Percentiles rank a stretch among this genome's conserved stretches.
Conservation (phyloP, 2,329 filamentous ascomycete species). For the Aspergillus sp. region DNA sequence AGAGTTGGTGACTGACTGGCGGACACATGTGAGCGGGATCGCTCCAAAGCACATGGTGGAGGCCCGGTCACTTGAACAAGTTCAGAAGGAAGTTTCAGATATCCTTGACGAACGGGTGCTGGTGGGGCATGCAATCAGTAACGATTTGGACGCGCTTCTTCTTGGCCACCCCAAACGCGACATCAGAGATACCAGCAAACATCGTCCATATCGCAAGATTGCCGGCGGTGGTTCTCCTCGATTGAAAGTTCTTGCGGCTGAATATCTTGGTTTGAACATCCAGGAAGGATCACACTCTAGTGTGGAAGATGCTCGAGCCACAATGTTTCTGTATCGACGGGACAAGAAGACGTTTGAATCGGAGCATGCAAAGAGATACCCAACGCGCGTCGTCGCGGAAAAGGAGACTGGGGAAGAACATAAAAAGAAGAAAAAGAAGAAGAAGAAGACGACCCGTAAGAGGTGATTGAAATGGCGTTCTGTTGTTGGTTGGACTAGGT, state of each 20-base stretch:
- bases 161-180: slow-evolving; percentile 71
- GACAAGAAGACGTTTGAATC: slow-evolving; percentile 80
- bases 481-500: not conserved
- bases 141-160: slow-evolving; percentile 65
- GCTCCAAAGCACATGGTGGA: slow-evolving; percentile 61
- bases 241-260: slow-evolving; percentile 48
- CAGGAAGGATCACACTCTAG: slow-evolving; percentile 54
- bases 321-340: slow-evolving; percentile 79
- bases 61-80: slow-evolving; percentile 65
- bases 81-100: slow-evolving; percentile 62
- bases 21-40: slow-evolving; percentile 79
- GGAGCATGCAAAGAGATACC: slow-evolving; percentile 64
- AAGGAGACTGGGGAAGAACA: slow-evolving; percentile 26
- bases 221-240: slow-evolving; percentile 43
- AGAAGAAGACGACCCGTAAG: slow-evolving; percentile 40
- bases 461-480: slow-evolving; percentile 21
- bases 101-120: slow-evolving; percentile 65
- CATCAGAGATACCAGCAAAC: slow-evolving; percentile 76
- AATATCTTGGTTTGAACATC: slow-evolving; percentile 51
- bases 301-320: slow-evolving; percentile 71
- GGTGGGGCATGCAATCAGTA: slow-evolving; percentile 74
- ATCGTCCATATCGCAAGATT: slow-evolving; percentile 62
- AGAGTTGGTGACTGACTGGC: slow-evolving; percentile 78
- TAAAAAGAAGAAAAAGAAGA: slow-evolving; percentile 42
- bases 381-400: slow-evolving; percentile 32